Evolutionary conservation across 2,329 filamentous ascomycete species (phyloP).

Genomic region (Verticillium zaregamsianum): DNA sequence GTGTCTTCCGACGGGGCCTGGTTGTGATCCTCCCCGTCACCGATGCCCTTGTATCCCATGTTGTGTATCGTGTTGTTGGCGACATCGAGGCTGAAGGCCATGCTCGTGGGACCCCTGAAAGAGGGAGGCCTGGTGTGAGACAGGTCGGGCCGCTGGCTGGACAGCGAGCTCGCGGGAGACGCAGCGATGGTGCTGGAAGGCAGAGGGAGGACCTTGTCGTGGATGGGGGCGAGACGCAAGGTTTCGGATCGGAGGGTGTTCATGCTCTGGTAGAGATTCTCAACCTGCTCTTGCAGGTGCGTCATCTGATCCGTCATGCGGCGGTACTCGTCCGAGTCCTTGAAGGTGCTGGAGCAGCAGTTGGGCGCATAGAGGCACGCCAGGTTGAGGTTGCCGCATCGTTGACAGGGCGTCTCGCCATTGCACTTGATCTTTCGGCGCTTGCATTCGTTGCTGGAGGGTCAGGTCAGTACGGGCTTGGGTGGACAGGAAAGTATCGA

Average conservation of each 20-base stretch:
- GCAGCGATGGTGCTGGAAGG: conserved; percentile 33
- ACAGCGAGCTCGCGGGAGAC: conserved; percentile 40
- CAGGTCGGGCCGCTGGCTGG: conserved; percentile 38
- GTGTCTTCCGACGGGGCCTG: conserved; percentile 13
- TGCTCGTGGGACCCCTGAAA: conserved; percentile 83
- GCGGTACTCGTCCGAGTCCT: conserved; percentile 88
- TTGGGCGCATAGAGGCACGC: conserved; percentile 63
- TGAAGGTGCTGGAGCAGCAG: conserved; percentile 73
- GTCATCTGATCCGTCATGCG: conserved; percentile 72
- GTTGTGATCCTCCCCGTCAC: conserved; percentile 59
- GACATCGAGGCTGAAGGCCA: conserved; percentile 78
- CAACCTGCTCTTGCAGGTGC: conserved; percentile 79
- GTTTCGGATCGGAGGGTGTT: conserved; percentile 59
- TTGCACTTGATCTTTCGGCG: conserved; percentile 74
- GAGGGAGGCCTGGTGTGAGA: conserved; percentile 53
- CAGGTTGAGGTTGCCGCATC: conserved; percentile 65
- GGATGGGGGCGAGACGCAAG: conserved; percentile 37
- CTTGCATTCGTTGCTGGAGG: conserved; percentile 64
- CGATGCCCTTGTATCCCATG: conserved; percentile 74
- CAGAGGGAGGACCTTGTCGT: conserved; percentile 33
- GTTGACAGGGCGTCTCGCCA: conserved; percentile 62
- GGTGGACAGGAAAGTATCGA: not conserved
- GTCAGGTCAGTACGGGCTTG: not conserved
- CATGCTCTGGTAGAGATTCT: conserved; percentile 69
- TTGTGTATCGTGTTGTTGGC: conserved; percentile 82